These are phyloP conservation scores for Aspergillus novofumigatus DNA, from an alignment of 2,329 filamentous ascomycete genomes.

Conservation along the genomic window DNA sequence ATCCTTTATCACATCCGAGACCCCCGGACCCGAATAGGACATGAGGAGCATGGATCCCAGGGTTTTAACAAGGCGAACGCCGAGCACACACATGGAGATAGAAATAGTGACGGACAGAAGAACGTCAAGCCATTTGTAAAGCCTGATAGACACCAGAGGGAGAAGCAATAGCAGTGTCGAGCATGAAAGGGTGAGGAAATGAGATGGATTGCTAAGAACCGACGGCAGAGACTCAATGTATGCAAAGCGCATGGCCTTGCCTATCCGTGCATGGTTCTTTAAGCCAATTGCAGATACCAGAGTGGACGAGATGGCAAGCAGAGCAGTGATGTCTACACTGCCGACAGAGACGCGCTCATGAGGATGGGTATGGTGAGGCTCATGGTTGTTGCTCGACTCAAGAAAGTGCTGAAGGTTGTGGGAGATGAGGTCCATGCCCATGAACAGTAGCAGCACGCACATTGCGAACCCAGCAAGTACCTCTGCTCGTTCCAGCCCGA, in stretches of 20 bases:
- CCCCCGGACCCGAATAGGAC: slow-evolving; percentile 65
- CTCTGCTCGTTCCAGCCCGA: slow-evolving; percentile 85
- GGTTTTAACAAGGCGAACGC: slow-evolving; percentile 75
- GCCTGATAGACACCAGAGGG: slow-evolving; percentile 73
- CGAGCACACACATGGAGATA: slow-evolving; percentile 81
- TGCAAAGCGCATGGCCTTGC: slow-evolving; percentile 81
- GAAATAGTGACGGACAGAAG: slow-evolving; percentile 78
- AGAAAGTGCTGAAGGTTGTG: slow-evolving; percentile 93
- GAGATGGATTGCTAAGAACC: slow-evolving; percentile 89
- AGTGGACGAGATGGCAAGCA: slow-evolving; percentile 78
- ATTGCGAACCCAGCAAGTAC: slow-evolving; percentile 94
- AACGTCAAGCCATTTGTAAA: slow-evolving; percentile 79
- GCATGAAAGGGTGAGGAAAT: slow-evolving; percentile 88
- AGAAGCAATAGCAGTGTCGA: slow-evolving; percentile 75
- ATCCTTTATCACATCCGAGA: slow-evolving; percentile 74
- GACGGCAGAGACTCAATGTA: slow-evolving; percentile 78
- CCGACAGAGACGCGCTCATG: slow-evolving; percentile 68
- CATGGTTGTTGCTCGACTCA: slow-evolving; percentile 67
- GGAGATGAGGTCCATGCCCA: slow-evolving; percentile 90
- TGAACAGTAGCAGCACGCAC: slow-evolving; percentile 94
- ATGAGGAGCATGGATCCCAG: slow-evolving; percentile 94
- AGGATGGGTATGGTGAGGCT: slow-evolving; percentile 65
- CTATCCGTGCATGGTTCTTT: slow-evolving; percentile 87
- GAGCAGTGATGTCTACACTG: slow-evolving; percentile 74
- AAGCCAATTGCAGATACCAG: slow-evolving; percentile 81